Evolutionary conservation across 768 basidiomycete species (phyloP).

Genomic region (Asterophora parasitica): DNA sequence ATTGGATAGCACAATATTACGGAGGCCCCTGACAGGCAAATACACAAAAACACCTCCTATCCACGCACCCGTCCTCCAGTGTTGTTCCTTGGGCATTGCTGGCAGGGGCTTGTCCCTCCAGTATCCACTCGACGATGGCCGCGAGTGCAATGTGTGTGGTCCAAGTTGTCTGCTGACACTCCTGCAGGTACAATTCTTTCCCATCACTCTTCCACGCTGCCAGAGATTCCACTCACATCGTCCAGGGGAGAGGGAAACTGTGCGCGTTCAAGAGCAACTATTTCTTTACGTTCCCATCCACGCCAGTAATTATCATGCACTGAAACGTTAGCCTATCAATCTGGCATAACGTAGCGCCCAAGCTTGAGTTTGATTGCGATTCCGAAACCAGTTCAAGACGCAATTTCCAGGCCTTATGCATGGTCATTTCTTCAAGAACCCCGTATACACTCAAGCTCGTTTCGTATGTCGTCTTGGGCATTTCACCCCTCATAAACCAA

Average conservation of each 20-base stretch:
- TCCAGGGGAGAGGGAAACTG: not conserved
- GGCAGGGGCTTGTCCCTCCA: constrained; percentile 34
- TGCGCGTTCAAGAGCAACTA: no score
- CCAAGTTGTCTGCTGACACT: constrained; percentile 9
- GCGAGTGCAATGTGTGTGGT: constrained; percentile 9
- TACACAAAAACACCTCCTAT: constrained; percentile 15
- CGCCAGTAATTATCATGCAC: no score
- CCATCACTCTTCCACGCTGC: constrained; percentile 18
- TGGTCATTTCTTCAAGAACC: no score
- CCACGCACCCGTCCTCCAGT: constrained; percentile 6
- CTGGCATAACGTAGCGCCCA: no score
- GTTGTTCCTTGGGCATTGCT: constrained; percentile 24
- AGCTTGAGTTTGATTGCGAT: no score
- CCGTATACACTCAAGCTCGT: not conserved
- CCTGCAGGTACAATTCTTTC: constrained; percentile 9
- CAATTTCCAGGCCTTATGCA: no score
- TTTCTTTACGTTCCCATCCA: no score
- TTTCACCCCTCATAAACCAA: not conserved
- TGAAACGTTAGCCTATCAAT: no score
- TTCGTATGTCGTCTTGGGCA: not conserved
- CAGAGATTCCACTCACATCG: constrained; percentile 11
- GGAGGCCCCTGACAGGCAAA: constrained; percentile 12
- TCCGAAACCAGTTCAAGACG: no score
- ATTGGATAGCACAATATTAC: not conserved
- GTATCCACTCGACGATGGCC: constrained; percentile 15